Base-by-base conservation (phyloP, 2,329 filamentous ascomycete species). In the Venturia effusa region DNA sequence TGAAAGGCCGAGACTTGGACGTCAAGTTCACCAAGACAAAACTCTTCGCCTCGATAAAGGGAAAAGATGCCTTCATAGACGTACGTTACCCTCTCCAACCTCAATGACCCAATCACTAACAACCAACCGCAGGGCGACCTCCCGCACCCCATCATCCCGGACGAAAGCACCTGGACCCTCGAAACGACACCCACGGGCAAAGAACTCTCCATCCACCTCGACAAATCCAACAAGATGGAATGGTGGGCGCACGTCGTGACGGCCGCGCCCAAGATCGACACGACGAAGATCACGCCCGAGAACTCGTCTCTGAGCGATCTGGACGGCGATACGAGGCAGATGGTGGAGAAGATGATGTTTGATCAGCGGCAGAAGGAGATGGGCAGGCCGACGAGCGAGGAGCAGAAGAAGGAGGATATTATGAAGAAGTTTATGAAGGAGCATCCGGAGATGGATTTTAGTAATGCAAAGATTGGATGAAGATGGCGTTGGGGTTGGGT, bases 331-430 rank as follows among this genome's bases (percentile, higher is more conserved):
- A 99, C 94, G 63, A 84, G 94, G 68, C 84, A 87, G 65, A 97
- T 99, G 93, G 94, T 99, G 55, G 94, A 99, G 85, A 99, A 99
- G 85, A 99, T 99, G 94, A 99, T 99, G 94, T 99, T 84, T 72
- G 94, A 99, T 79, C 94, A 99, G 82, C 83, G 89, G 69, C 92
- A 97, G 80, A 99, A 99, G 85, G 92, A 97, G 80, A 80, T 84
- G 76, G 94, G 94, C 4, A 83, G 88, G 76, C 90, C 92, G 59
- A 92, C 88, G 15, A 96, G 90, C 68, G 94, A 97, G 69, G 94
- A 99, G 80, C 87, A 96, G 83, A 90, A 92, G 82, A 97, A 97
- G 84, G 78, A 86, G 73, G 93, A 99, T 64, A 88, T 99, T 70
- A 78, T 99, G 73, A 89, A 90, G 68, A 91, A 95, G 80, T 97